Conservation (phyloP, 306 rosid species). For the Pachyrhizus erosus region DNA sequence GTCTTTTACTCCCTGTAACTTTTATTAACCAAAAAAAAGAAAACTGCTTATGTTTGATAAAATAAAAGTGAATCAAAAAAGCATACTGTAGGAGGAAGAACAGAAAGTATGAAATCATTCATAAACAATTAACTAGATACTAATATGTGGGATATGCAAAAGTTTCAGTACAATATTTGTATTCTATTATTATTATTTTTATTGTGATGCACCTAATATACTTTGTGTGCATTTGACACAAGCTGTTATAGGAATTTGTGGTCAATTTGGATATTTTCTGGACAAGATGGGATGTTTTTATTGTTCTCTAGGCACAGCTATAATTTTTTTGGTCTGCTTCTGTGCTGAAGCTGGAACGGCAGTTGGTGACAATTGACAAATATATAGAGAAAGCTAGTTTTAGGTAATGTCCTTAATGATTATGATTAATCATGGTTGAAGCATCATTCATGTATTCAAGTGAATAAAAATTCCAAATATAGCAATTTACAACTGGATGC, state of each 20-base stretch:
- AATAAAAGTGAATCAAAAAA: not conserved
- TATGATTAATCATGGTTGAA: slow-evolving; percentile 1
- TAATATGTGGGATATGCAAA: slow-evolving; percentile 1
- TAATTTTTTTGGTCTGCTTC: not conserved
- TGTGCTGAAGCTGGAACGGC: slow-evolving; percentile 6
- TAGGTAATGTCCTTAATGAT: not conserved
- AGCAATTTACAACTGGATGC: slow-evolving; percentile 12
- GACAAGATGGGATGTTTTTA: slow-evolving; percentile 18
- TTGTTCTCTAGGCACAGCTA: not conserved
- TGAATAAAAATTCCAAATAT: not conserved
- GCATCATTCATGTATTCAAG: slow-evolving; percentile 19
- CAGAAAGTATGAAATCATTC: not conserved
- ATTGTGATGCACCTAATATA: not conserved
- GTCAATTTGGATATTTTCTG: slow-evolving; percentile 4
- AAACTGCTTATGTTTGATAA: not conserved
- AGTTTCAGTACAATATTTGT: not conserved
- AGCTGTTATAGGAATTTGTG: slow-evolving; percentile 1
- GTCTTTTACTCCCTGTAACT: not conserved
- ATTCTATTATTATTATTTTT: not conserved
- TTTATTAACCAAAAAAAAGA: not conserved
- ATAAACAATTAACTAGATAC: not conserved
- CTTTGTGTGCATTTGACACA: not conserved
- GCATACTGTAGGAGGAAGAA: not conserved
- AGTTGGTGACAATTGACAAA: not conserved
- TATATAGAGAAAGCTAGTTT: not conserved